Evolutionary conservation across 495 filamentous ascomycete species (phyloP), one percentile per base, ranked within the genome.

Genomic region (Annulohypoxylon bovei): DNA sequence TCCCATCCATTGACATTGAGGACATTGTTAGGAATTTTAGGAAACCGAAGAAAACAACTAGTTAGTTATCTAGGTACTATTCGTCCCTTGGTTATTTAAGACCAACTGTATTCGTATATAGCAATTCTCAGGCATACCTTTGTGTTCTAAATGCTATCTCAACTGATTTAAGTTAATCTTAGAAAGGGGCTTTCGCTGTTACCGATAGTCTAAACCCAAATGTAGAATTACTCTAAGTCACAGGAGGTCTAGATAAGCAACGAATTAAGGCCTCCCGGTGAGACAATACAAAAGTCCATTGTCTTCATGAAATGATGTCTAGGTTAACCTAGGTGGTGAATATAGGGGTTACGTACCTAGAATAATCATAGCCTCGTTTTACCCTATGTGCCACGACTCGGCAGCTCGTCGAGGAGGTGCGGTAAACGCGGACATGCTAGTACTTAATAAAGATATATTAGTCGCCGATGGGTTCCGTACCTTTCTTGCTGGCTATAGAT

Each of bases 381-480:
- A 32, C 7, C 16, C n/a, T 20, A 20, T 12, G 11, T 14, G 7
- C 18, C 32, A 20, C 20, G 18, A 5, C 52, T 28, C 11, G 23
- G 46, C 23, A 50, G 11, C 46, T 28, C 14, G 11, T 23, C 12
- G 23, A 28, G 46, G 8, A 30, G 6, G 20, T 12, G 11, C 8
- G 22, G 44, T 9, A 12, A 11, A 27, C 3, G 4, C 9, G 11
- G 11, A 23, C 3, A 50, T 23, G 11, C 22, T 47, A 47, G 22
- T 4, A 18, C 0, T 50, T 28, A n/a, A n/a, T 12, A 46, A 32
- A 23, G 37, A 55, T 53, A 46, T 39, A 50, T 30, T 53, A n/a
- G 47, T 61, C 61, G 47, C 22, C 55, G 61, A 61, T 12, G 27
- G 42, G 1, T 55, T 27, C 40, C 7, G 2, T 53, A 22, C 25